A percentile compares a stretch with the other conserved stretches of the same genome.
Evolutionary conservation across 768 basidiomycete genomes (phyloP).

Genomic region (Calvatia gigantea): DNA sequence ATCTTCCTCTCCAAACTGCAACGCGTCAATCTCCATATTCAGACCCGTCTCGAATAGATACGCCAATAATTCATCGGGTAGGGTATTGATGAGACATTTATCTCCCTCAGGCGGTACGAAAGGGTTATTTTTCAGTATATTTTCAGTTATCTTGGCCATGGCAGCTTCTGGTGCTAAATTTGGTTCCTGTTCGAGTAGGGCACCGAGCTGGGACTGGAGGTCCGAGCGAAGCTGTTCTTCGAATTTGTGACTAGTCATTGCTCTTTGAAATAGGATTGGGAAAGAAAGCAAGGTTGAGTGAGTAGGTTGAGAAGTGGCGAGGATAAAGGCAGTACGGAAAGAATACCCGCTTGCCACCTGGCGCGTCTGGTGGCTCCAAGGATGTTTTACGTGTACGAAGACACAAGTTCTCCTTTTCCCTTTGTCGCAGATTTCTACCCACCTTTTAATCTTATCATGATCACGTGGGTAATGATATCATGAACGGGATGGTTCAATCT

Average conservation of each 20-base stretch:
- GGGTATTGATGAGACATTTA: conserved; percentile 45
- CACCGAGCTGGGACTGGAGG: conserved; percentile 20
- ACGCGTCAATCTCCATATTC: conserved; percentile 31
- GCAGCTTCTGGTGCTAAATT: conserved; percentile 26
- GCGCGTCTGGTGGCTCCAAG: neutral
- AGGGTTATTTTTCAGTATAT: conserved; percentile 44
- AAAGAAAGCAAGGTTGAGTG: neutral
- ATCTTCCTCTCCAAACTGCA: conserved; percentile 27
- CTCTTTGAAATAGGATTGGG: neutral
- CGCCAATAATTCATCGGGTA: conserved; percentile 55
- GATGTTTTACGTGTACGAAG: neutral
- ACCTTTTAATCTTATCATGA: conserved; percentile 1
- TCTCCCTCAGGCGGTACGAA: conserved; percentile 41
- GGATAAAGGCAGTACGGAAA: neutral
- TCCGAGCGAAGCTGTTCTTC: conserved; percentile 22
- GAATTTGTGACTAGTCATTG: conserved; percentile 3
- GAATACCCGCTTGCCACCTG: neutral
- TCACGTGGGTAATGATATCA: conserved; percentile 6
- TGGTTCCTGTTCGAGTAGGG: conserved; percentile 25
- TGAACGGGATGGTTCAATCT: no score
- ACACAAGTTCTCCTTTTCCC: neutral
- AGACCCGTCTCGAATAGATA: conserved; percentile 51
- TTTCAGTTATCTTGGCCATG: conserved; percentile 28
- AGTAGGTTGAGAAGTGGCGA: neutral
- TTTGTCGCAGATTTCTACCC: neutral